Base-by-base conservation (phyloP, 768 basidiomycete species). In the Trametes cinnabarina region DNA sequence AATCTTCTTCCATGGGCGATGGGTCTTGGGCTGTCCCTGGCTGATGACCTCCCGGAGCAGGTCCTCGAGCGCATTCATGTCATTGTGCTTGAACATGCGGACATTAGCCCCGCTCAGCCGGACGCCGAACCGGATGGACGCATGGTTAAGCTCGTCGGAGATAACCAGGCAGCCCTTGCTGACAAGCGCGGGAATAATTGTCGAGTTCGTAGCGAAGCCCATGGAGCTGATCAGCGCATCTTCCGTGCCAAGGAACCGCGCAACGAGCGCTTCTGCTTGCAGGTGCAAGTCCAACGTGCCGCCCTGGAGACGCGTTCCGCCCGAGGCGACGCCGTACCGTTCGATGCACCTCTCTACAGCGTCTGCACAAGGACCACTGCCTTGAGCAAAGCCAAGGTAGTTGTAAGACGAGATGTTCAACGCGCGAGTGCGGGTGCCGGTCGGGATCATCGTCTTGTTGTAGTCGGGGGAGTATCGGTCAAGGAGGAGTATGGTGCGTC, bases 1-100 rank as follows among this genome's bases (percentile, higher is more conserved):
- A 60, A 99, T 98, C 78, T 96, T 98, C 79, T 96, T 97, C 97
- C 97, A 98, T 12, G 96, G 96, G n/a, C 97, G 76, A 67, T 98
- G 97, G 0, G 94, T 97, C 76, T 94, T 89, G 4, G 96, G 94
- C 70, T 98, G 96, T 15, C 97, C 97, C 72, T 99, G 97, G 66
- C 90, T 92, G 74, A 99, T 95, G 23, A 85, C 87, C 73, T 99
- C 97, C 41, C 86, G 80, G 68, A 99, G 75, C 12, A 98, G 68
- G 6, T 75, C 70, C 73, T 98, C 96, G 53, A 99, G 75, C 47
- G 78, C 84, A 39, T 77, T 72, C 88, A 98, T 91, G 71, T 98
- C 85, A 68, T 99, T 98, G 71, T 99, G 97, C 80, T 95, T 96
- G 86, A 92, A 99, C 82, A 87, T 89, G 47, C 94, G 79, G 6